Percentiles rank a stretch among this genome's conserved stretches.
phyloP scores from a whole-genome alignment of 73 alveolate species.

The Stentor coeruleus region DNA sequence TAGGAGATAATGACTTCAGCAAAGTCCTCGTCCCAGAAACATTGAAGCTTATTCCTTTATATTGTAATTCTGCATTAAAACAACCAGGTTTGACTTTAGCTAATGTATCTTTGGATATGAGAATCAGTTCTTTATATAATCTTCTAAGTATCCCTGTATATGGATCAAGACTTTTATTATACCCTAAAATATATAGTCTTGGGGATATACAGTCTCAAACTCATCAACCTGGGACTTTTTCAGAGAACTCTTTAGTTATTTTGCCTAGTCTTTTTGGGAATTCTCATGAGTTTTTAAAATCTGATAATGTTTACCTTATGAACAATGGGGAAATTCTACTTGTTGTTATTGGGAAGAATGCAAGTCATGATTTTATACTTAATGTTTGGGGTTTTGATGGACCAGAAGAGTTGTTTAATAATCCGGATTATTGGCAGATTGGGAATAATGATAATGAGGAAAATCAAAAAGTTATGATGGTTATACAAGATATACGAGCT shows the following conservation, averaged over 20 bases:
- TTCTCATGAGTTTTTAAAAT: neutral
- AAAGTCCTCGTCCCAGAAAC: slow-evolving; percentile 39
- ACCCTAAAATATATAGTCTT: neutral
- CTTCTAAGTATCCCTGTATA: neutral
- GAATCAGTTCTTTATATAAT: neutral
- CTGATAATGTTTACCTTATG: neutral
- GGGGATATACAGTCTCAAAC: too few relatives aligned
- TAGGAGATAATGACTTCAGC: neutral
- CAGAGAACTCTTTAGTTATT: neutral
- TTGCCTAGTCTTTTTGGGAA: slow-evolving; percentile 7
- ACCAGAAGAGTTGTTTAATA: too few relatives aligned
- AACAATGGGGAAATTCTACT: neutral
- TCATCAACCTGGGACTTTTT: neutral
- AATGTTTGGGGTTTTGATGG: too few relatives aligned
- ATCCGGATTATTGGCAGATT: too few relatives aligned
- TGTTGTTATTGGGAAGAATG: neutral
- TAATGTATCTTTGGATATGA: neutral
- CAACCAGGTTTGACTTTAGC: neutral
- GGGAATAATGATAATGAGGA: neutral
- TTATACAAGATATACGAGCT: too few relatives aligned
- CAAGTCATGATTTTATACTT: neutral
- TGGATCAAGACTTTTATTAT: neutral
- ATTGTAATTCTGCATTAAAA: slow-evolving; percentile 21
- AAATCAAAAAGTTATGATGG: neutral
- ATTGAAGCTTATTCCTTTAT: slow-evolving; percentile 41